Conservation (phyloP, 306 rosid genomes). For the Ammopiptanthus mongolicus region DNA sequence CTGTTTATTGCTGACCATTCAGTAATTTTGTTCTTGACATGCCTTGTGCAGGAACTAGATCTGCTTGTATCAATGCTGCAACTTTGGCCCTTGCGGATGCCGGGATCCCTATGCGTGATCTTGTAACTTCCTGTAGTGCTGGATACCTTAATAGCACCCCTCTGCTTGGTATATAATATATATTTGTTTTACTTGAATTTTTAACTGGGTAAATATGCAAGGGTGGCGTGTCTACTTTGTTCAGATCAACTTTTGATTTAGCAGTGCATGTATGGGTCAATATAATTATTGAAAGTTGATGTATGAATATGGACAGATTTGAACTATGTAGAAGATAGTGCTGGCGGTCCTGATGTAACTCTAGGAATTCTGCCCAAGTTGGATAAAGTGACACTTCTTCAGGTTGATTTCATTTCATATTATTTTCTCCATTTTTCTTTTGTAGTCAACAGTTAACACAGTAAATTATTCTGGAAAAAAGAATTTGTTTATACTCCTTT, state of each 20-base stretch:
- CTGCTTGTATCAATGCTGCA: conserved; percentile 96
- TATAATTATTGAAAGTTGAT: conserved; percentile 11
- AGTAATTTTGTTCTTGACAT: conserved; percentile 12
- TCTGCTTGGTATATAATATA: conserved; percentile 76
- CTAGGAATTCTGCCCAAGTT: conserved; percentile 75
- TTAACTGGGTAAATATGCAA: background rate
- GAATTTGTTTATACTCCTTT: background rate
- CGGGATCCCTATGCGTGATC: conserved; percentile 92
- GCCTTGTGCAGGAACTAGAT: conserved; percentile 66
- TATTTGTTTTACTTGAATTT: conserved; percentile 1
- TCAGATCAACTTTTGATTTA: background rate
- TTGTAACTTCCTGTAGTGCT: conserved; percentile 88
- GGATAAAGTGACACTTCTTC: conserved; percentile 87
- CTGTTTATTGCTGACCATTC: background rate
- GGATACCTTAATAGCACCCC: conserved; percentile 88
- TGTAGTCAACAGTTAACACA: background rate
- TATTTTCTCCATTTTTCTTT: conserved; percentile 9
- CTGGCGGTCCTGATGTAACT: conserved; percentile 95
- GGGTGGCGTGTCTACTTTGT: background rate
- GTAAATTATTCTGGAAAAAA: background rate
- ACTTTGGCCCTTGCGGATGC: conserved; percentile 94
- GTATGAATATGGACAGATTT: conserved; percentile 50
- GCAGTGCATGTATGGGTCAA: background rate
- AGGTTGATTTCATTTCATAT: conserved; percentile 41
- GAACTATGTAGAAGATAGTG: conserved; percentile 93